Base-by-base conservation (phyloP, 2,329 filamentous ascomycete species). In the Passalora sequoiae region DNA sequence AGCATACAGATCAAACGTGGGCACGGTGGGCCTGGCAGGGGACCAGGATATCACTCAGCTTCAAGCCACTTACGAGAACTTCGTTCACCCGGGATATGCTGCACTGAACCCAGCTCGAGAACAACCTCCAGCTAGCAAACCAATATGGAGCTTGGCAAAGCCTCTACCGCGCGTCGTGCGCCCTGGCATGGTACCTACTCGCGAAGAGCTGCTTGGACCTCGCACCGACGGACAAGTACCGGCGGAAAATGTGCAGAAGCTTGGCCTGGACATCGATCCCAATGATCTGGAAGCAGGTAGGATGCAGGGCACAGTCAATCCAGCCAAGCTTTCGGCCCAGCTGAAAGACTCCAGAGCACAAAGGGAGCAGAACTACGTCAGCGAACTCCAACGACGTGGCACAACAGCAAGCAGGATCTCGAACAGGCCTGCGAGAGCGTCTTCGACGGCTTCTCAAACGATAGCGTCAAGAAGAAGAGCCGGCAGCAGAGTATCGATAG, bases 21-120 rank as follows among this genome's bases (percentile, higher is more conserved):
- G 44, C 22, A 50, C 50, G 10, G 38, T 53, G 4, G 43, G 43
- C 13, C 21, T 38, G 24, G 55, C 56, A 38, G 56, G 56, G 1
- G 40, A 46, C 6, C 51, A 55, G 2, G 50, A 56, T 13, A 46
- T 46, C 16, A 32, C 51, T 15, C 45, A 50, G 17, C 37, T 59
- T 1, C 41, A 46, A 15, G 43, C 47, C 15, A 47, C 54, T 4
- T 50, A 59, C 17, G 54, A 58, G 39, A 51, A 51, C 7, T 58
- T 57, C 28, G 68, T 77, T n/a, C 70, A 75, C 27, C 72, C 73
- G n/a, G 72, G 72, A 3, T 77, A 78, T 48, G 64, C 66, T 8
- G 65, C 73, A 8, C 62, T 78, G 3, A 78, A 78, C 39, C 75
- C 75, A 2, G 68, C 72, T 21, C 77, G 77, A 46, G 74, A 75